Evolutionary conservation across 2,329 filamentous ascomycete genomes (phyloP).

Genomic region (Thermomyces lanuginosus): DNA sequence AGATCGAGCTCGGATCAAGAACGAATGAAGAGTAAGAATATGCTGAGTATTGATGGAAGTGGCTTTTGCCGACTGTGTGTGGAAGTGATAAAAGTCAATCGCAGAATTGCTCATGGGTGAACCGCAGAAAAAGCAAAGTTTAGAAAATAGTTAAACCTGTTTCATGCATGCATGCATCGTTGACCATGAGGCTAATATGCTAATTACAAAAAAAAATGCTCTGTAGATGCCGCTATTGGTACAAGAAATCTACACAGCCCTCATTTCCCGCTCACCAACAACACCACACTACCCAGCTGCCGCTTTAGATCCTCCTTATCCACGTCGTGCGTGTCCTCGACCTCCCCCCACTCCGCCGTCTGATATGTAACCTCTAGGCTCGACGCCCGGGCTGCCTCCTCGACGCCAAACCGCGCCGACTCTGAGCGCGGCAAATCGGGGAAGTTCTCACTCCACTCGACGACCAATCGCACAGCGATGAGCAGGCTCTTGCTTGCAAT

Average conservation of each 20-base stretch:
- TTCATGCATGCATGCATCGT: no score
- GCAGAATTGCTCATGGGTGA: no score
- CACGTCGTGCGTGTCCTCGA: slow-evolving; percentile 96
- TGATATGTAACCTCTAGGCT: slow-evolving; percentile 84
- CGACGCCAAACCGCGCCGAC: slow-evolving; percentile 50
- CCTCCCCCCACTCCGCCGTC: slow-evolving; percentile 81
- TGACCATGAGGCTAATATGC: no score
- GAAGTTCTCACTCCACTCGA: slow-evolving; percentile 74
- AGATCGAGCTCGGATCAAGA: no score
- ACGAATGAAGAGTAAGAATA: no score
- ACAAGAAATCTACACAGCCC: slow-evolving; percentile 7
- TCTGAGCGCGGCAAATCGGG: slow-evolving; percentile 31
- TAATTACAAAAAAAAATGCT: no score
- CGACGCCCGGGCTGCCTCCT: slow-evolving; percentile 61
- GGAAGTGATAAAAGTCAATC: no score
- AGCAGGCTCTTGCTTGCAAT: slow-evolving; percentile 78
- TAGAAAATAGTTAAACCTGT: no score
- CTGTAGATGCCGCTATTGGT: slow-evolving; percentile 2
- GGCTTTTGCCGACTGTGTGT: no score
- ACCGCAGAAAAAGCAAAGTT: no score
- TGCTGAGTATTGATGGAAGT: no score
- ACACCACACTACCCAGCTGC: slow-evolving; percentile 72
- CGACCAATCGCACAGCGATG: slow-evolving; percentile 56
- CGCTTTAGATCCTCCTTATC: slow-evolving; percentile 75
- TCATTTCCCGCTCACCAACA: slow-evolving; percentile 53